These are phyloP conservation scores for Fusarium robinianum DNA, from an alignment of 2,329 filamentous ascomycete genomes.

Conservation along the genomic window DNA sequence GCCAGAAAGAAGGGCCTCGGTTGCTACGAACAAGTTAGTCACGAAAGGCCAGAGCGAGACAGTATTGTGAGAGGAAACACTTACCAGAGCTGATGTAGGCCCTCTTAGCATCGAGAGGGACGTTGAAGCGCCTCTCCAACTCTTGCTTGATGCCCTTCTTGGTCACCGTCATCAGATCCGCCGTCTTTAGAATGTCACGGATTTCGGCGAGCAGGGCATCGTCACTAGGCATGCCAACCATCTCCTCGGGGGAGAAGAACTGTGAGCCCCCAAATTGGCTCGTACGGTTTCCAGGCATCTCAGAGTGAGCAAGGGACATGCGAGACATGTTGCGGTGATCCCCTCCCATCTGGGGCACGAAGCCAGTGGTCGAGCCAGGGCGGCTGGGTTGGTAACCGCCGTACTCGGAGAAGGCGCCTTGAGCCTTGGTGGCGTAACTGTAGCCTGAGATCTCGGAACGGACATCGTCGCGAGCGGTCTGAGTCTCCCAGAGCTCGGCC, in stretches of 20 bases:
- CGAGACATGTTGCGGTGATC: conserved; percentile 59
- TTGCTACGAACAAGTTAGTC: conserved; percentile 55
- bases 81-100: conserved; percentile 92
- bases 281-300: conserved; percentile 63
- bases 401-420: conserved; percentile 70
- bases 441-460: conserved; percentile 90
- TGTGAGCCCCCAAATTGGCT: conserved; percentile 65
- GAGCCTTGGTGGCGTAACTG: conserved; percentile 88
- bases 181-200: conserved; percentile 85
- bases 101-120: conserved; percentile 83
- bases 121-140: conserved; percentile 86
- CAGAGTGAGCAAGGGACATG: conserved; percentile 79
- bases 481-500: conserved; percentile 94
- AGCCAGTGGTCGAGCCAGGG: conserved; percentile 58
- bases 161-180: conserved; percentile 95
- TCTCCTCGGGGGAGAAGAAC: conserved; percentile 66
- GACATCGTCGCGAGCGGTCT: conserved; percentile 79
- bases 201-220: conserved; percentile 93
- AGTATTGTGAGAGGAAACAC: conserved; percentile 41
- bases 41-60: neutral
- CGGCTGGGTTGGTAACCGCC: conserved; percentile 64
- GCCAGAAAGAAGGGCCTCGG: conserved; percentile 77
- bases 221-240: conserved; percentile 79
- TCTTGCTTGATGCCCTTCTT: conserved; percentile 98
- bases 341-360: conserved; percentile 50